phyloP scores from a whole-genome alignment of 805 yeast genomes.

The Saccharomycopsis synnaedendra region DNA sequence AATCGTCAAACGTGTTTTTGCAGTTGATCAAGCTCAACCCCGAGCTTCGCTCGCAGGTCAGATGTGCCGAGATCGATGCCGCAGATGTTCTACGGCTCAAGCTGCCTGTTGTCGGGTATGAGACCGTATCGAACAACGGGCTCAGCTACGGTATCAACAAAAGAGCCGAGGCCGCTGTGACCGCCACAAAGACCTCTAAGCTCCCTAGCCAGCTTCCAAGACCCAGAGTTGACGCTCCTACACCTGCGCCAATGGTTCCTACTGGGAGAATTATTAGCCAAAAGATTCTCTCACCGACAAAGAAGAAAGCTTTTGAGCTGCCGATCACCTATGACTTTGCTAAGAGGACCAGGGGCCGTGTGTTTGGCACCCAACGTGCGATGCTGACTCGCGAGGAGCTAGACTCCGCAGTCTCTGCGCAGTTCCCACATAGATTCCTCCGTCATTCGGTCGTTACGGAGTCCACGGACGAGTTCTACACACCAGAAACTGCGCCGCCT shows the following conservation, averaged over 20 bases:
- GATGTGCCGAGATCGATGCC: slow-evolving; percentile 9
- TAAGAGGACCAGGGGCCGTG: not conserved
- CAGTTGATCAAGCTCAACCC: slow-evolving; percentile 14
- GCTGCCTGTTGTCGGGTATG: slow-evolving; percentile 8
- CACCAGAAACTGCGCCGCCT: too few species aligned
- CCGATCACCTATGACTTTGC: slow-evolving; percentile 12
- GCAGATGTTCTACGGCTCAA: slow-evolving; percentile 1
- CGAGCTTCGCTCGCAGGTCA: slow-evolving; percentile 10
- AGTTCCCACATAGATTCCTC: not conserved
- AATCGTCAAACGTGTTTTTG: not conserved
- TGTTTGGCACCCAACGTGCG: not conserved
- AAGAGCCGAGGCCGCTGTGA: not conserved
- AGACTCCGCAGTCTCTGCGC: not conserved
- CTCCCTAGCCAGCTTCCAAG: not conserved
- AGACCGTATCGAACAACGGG: slow-evolving; percentile 8
- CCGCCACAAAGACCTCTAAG: not conserved
- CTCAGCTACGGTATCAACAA: slow-evolving; percentile 13
- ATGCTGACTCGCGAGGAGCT: not conserved
- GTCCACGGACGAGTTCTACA: not conserved
- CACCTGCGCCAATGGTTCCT: slow-evolving; percentile 1
- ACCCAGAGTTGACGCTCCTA: not conserved
- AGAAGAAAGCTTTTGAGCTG: not conserved
- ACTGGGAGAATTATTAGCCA: not conserved
- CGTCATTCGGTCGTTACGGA: slow-evolving; percentile 5
- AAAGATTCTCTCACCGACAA: not conserved